These are phyloP conservation scores for Aspergillus latus DNA, from an alignment of 2,329 filamentous ascomycete species.

Conservation along the genomic window DNA sequence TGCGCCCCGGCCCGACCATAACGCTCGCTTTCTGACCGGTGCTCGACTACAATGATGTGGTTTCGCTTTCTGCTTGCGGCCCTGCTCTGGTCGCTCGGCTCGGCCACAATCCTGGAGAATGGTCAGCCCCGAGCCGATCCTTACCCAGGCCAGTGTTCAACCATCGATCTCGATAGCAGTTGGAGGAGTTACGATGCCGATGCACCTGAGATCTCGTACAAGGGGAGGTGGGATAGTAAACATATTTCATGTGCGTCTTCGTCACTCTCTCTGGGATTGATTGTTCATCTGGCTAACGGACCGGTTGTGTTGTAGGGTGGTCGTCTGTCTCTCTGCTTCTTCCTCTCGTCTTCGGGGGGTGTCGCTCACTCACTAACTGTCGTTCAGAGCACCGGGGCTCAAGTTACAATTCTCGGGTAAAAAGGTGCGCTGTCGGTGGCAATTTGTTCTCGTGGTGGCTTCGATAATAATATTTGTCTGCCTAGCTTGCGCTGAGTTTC, in stretches of 20 bases:
- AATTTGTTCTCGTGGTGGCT: neutral
- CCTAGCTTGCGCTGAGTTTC: slow-evolving; percentile 53
- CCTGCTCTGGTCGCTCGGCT: slow-evolving; percentile 18
- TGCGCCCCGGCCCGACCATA: neutral
- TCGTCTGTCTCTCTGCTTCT: slow-evolving; percentile 41
- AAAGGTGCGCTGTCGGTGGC: slow-evolving; percentile 33
- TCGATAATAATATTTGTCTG: slow-evolving; percentile 1
- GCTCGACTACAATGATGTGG: slow-evolving; percentile 6
- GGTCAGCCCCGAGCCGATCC: slow-evolving; percentile 41
- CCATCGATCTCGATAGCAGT: slow-evolving; percentile 31
- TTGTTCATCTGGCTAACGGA: slow-evolving; percentile 1
- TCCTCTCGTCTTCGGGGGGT: neutral
- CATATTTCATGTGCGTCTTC: slow-evolving; percentile 52
- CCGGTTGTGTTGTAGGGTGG: slow-evolving; percentile 45
- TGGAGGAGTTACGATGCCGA: slow-evolving; percentile 54
- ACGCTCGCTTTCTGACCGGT: neutral
- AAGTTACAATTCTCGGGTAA: slow-evolving; percentile 58
- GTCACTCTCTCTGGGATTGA: neutral
- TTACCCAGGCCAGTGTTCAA: slow-evolving; percentile 39
- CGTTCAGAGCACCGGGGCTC: slow-evolving; percentile 49
- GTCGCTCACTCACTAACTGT: slow-evolving; percentile 11
- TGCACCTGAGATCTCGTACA: slow-evolving; percentile 59
- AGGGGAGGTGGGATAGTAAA: slow-evolving; percentile 62
- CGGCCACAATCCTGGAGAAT: slow-evolving; percentile 46
- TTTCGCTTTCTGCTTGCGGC: slow-evolving; percentile 2